phyloP scores from a whole-genome alignment of 176 grass and related monocot species.

The Raddia distichophylla region DNA sequence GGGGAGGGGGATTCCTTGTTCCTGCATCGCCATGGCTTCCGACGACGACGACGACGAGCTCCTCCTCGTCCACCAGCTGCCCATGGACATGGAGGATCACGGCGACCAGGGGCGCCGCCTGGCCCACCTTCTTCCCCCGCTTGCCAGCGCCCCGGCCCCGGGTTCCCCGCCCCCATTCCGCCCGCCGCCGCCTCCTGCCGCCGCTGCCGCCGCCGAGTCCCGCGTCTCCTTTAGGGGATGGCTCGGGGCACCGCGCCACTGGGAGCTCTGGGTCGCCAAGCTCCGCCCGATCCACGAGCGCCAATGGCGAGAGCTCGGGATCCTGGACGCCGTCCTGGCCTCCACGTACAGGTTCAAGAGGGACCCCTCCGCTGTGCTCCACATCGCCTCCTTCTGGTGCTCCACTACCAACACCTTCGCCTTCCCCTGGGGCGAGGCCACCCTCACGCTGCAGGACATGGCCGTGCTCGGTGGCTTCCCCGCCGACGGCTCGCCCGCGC shows the following conservation, averaged over 20 bases:
- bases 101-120: constrained; percentile 20
- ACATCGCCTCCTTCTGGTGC: constrained; percentile 73
- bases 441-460: constrained; percentile 71
- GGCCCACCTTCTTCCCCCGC: constrained; percentile 50
- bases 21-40: constrained; percentile 17
- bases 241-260: constrained; percentile 61
- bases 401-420: constrained; percentile 63
- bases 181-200: constrained; percentile 31
- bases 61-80: constrained; percentile 42
- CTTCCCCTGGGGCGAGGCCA: constrained; percentile 94
- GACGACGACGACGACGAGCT: constrained; percentile 29
- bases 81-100: constrained; percentile 31
- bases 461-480: constrained; percentile 63
- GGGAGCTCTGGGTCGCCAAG: constrained; percentile 86
- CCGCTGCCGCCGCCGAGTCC: constrained; percentile 46
- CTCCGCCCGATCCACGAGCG: constrained; percentile 55
- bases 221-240: constrained; percentile 79
- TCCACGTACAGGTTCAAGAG: constrained; percentile 71
- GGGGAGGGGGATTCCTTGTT: no score
- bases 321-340: constrained; percentile 63
- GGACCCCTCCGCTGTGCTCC: constrained; percentile 51
- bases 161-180: constrained; percentile 27
- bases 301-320: constrained; percentile 68
- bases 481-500: constrained; percentile 53
- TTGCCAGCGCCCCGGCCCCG: neutral